These are phyloP conservation scores for Ormosia emarginata DNA, from an alignment of 306 rosid genomes.

Conservation along the genomic window DNA sequence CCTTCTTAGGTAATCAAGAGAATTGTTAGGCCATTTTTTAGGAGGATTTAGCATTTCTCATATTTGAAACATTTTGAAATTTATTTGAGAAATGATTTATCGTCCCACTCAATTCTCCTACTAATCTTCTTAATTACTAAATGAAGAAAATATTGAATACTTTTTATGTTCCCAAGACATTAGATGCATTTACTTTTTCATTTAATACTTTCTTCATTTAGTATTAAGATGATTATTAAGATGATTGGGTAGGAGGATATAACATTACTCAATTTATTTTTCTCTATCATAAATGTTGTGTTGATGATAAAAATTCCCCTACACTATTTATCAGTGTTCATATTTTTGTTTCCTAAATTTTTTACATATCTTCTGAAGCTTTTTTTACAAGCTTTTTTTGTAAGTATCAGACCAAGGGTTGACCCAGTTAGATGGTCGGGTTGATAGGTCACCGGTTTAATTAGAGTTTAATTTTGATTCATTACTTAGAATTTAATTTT, in stretches of 20 bases:
- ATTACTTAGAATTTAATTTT: too few relatives aligned
- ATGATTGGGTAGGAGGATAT: background rate
- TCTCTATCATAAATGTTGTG: background rate
- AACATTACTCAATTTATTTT: background rate
- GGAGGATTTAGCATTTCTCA: background rate
- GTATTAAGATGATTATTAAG: too few relatives aligned
- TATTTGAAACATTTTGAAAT: background rate
- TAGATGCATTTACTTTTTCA: too few relatives aligned
- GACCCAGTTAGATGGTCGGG: too few relatives aligned
- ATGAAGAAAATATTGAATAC: too few relatives aligned
- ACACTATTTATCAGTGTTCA: background rate
- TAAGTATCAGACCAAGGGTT: background rate
- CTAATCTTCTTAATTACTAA: too few relatives aligned
- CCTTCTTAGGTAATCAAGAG: background rate
- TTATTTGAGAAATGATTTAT: too few relatives aligned
- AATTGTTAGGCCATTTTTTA: background rate
- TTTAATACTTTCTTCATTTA: too few relatives aligned
- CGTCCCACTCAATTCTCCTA: too few relatives aligned
- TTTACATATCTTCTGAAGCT: background rate
- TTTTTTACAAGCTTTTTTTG: background rate
- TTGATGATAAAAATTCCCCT: background rate
- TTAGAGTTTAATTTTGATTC: background rate
- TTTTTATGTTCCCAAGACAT: too few relatives aligned
- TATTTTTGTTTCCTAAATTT: background rate
- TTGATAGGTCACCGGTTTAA: background rate